Evolutionary conservation across 2,329 filamentous ascomycete genomes (phyloP), one percentile per base, ranked within the genome.

Genomic region (Cercospora janseana): DNA sequence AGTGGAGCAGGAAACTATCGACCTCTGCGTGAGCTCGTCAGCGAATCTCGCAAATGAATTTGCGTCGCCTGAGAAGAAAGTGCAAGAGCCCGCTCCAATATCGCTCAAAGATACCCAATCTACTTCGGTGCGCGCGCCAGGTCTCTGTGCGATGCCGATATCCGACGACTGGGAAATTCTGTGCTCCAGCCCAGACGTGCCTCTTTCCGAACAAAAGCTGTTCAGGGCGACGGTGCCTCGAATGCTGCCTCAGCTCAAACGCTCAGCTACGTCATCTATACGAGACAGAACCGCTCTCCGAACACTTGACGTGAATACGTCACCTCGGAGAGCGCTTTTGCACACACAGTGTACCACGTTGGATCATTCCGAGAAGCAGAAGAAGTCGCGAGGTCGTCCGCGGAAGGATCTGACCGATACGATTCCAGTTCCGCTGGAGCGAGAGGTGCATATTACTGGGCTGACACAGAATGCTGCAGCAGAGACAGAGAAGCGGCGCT

Each of bases 291-390:
- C 55, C 24, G 60, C 56, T 24, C 56, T 65, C 3, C 58, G 57
- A 40, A 34, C 50, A 6, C 58, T 66, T 10, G 61, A 66, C 35
- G 50, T 56, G 15, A 66, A 66, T 13, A 50, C 46, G 12, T 60
- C 55, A 28, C 51, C 51, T 15, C 26, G 24, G 6, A 49, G 51
- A 26, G 40, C 20, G 3, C 26, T 42, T 35, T 32, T 51, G 32
- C 26, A 34, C 29, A 29, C 53, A 32, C 8, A 13, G 41, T 5
- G 47, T 48, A 3, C 8, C 6, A 10, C 46, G 6, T 43, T 27
- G 12, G 29, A 6, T 9, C 10, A 40, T 4, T 26, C 18, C 9
- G 3, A 24, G 15, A 27, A 24, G 12, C 26, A 43, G 6, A 58
- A 57, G 23, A 48, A 54, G 9, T 46, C 56, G 12, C 57, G 58